Evolutionary conservation across 768 basidiomycete species (phyloP).

Genomic region (Sutorius australiensis): DNA sequence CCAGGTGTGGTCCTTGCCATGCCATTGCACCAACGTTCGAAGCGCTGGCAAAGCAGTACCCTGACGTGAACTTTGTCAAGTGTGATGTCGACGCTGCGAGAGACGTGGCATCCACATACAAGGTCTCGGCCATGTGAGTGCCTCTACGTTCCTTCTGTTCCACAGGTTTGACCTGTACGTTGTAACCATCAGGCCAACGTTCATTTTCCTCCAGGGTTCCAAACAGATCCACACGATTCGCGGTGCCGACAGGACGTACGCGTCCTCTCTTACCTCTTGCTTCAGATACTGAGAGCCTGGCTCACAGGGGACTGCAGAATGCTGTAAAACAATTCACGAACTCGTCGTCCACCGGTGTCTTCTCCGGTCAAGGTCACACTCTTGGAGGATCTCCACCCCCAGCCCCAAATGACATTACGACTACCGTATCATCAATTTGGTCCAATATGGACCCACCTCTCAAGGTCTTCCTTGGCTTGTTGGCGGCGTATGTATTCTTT

Average conservation of each 20-base stretch:
- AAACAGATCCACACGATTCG: conserved; percentile 67
- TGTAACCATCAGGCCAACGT: conserved; percentile 63
- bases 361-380: conserved; percentile 72
- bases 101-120: conserved; percentile 64
- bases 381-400: conserved; percentile 50
- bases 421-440: conserved; percentile 36
- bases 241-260: conserved; percentile 67
- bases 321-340: conserved; percentile 53
- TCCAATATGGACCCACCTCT: conserved; percentile 62
- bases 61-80: conserved; percentile 76
- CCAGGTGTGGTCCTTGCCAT: conserved; percentile 85
- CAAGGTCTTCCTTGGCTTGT: conserved; percentile 58
- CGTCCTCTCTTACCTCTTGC: conserved; percentile 4
- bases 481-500: conserved; percentile 60
- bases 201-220: conserved; percentile 68
- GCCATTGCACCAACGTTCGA: conserved; percentile 77
- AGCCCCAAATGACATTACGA: conserved; percentile 33
- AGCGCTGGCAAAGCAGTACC: conserved; percentile 62
- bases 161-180: not conserved
- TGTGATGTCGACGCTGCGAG: conserved; percentile 70
- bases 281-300: conserved; percentile 2
- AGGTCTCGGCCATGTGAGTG: conserved; percentile 69
- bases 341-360: conserved; percentile 41
- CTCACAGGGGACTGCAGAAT: conserved; percentile 54
- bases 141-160: not conserved